Evolutionary conservation across 805 yeast genomes (phyloP), one percentile per base, ranked within the genome.

Genomic region (Lipomyces spencermartinsiae): DNA sequence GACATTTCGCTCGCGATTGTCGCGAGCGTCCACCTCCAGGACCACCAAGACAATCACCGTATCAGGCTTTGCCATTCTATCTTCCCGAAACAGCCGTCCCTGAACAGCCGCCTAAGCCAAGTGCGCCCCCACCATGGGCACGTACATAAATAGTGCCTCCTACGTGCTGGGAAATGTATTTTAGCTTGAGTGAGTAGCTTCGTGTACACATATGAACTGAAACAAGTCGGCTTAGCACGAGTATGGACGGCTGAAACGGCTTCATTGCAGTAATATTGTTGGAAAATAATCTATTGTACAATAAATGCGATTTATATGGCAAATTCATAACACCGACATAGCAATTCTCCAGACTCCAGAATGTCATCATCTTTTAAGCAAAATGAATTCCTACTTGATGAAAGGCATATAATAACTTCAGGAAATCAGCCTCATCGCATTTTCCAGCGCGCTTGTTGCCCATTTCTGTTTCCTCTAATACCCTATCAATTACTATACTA

Each of bases 311-410:
- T 8, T 7, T 37, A 29, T 58, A 39, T 51, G 33, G n/a, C 16
- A 16, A n/a, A 16, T 10, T 54, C 46, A 6, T 39, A 35, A 34
- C 31, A n/a, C 12, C 35, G 61, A 19, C 22, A 14, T n/a, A n/a
- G n/a, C 43, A 37, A 12, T 43, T 16, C 19, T 43, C 49, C 49
- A 16, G n/a, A 43, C 49, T 43, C 49, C 49, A 8, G 49, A 43
- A 43, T 43, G 34, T 16, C n/a, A 39, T 34, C 19, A 22, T 8
- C n/a, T 19, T n/a, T 64, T 81, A 93, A 66, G 97, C 97, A 81
- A 95, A 95, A 79, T 94, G 98, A 69, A 95, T 91, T 57, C 98
- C 98, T 59, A 92, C 97, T 79, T 94, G 95, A 80, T 95, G 97
- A 84, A 95, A 95, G 1, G 97, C 97, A 74, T 90, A 93, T 66